Percentiles rank a stretch among this genome's conserved stretches.
phyloP scores from a whole-genome alignment of 1,139 yeast species.

The Kodamaea arcana region DNA sequence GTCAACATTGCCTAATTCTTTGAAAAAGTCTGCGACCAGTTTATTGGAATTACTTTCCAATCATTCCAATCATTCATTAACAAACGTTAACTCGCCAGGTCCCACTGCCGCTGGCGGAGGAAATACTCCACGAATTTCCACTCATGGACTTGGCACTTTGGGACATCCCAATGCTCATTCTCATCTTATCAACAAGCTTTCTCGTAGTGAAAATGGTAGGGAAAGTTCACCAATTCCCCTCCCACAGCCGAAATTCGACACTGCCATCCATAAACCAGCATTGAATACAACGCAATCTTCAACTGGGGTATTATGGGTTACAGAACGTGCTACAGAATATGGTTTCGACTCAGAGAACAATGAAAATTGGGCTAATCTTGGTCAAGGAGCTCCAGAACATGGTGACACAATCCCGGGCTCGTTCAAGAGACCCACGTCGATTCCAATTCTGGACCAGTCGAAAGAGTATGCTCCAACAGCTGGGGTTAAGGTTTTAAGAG shows the following conservation, averaged over 20 bases:
- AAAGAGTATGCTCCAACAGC: constrained; percentile 67
- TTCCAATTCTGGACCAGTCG: constrained; percentile 50
- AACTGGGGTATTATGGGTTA: constrained; percentile 69
- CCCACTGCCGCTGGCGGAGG: constrained; percentile 1
- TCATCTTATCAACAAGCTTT: constrained; percentile 29
- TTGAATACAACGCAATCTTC: constrained; percentile 60
- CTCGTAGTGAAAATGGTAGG: constrained; percentile 33
- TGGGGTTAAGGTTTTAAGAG: constrained; percentile 54
- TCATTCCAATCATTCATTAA: not conserved
- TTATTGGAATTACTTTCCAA: constrained; percentile 29
- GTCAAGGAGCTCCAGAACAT: constrained; percentile 71
- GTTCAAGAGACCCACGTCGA: constrained; percentile 50
- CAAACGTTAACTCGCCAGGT: constrained; percentile 4
- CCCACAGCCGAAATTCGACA: constrained; percentile 46
- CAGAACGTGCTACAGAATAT: constrained; percentile 60
- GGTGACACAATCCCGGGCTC: constrained; percentile 62
- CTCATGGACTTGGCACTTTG: constrained; percentile 1
- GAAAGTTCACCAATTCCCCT: constrained; percentile 49
- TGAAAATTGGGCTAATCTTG: constrained; percentile 59
- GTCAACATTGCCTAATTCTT: constrained; percentile 41
- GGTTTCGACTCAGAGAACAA: constrained; percentile 50
- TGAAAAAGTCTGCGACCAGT: constrained; percentile 40
- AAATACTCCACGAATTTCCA: constrained; percentile 1
- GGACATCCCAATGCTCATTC: constrained; percentile 5
- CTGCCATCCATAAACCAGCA: constrained; percentile 53